Base-by-base conservation (phyloP, 805 yeast species). In the Candida dajiaensis region DNA sequence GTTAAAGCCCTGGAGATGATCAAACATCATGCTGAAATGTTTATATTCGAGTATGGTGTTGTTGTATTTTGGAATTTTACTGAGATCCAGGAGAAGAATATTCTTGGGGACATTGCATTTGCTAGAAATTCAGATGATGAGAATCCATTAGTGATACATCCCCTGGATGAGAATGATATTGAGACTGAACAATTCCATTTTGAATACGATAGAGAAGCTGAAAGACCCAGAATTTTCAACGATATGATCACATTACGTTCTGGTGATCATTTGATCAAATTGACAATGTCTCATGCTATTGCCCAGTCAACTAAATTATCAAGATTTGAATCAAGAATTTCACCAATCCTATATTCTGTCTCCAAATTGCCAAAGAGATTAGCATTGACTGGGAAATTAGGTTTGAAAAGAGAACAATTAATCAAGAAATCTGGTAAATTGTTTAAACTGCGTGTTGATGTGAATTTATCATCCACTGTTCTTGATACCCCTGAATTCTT, bases 1-100 rank as follows among this genome's bases (percentile, higher is more conserved):
- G 49, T 47, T 2, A 54, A 59, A 31, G 41, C 50, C 13, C 40
- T 53, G 20, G 61, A 52, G 18, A 53, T 48, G 59, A 56, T 55
- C n/a, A 55, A 60, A 43, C 65, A 64, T 40, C 87, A 83, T 61
- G 92, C 97, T 0, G 98, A 92, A 59, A 76, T 94, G 72, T 94
- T 94, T 59, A 77, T 94, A 13, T 81, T 92, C 62, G 82, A 80
- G 44, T 94, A 94, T 62, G 99, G 99, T 19, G 95, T 92, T 13
- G 89, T 94, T n/a, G 97, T 94, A 19, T 90, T 94, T 59, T 94
- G 99, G 99, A 94, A 94, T 60, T 89, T 94, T 56, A 81, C 92
- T 3, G 97, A 89, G 61, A 72, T 78, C 8, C 97, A 94, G 61
- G 99, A 94, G 59, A 89, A 89, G 68, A 94, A 92, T 57, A 80